Base-by-base conservation (phyloP, 139 green algal species). In the Medakamo hakoo region DNA sequence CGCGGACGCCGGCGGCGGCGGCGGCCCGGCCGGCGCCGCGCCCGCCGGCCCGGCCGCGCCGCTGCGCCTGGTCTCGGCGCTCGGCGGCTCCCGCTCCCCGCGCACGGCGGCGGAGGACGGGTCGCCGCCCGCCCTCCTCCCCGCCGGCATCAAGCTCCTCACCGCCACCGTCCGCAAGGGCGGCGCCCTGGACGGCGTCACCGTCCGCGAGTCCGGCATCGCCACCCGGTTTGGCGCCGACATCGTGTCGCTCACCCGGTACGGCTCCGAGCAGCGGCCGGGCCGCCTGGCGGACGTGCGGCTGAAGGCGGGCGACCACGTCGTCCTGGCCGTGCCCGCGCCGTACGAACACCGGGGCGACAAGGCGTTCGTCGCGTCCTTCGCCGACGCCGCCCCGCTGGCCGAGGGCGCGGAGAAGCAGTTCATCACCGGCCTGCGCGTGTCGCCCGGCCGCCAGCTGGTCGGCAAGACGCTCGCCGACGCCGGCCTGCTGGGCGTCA, bases 241-340 rank as follows among this genome's bases (percentile, higher is more conserved):
- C 27, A 71, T 82, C 40, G 65, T 84, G 25, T 75, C 72, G 26
- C 72, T 80, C 24, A 69, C 81, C 28, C 67, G 76, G 31, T 30
- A 58, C 27, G 75, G 72, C 28, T 20, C 23, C 27, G 31, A 49
- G 9, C 3, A 9, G 29, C 5, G 23, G 14, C 30, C 59, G 24
- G 55, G 58, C 27, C 55, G 22, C 14, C 58, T 78, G 59, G 68
- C 62, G 4, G 65, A 76, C 55, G 66, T 78, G 26, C 48, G 70
- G 55, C 57, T 81, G 40, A 9, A 61, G 29, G 32, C 68, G 4
- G 71, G 71, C 25, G 71, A 77, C 68, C 57, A 71, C 16, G 26
- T 70, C 14, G 49, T 70, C n/a, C 56, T 70, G 57, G 9, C 40
- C 40, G 9, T 52, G 40, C 40, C 40, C 40, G 40, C 9, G 9